Evolutionary conservation across 208 protist species (phyloP), one percentile per base, ranked within the genome.

Genomic region (Acanthamoeba culbertsoni): DNA sequence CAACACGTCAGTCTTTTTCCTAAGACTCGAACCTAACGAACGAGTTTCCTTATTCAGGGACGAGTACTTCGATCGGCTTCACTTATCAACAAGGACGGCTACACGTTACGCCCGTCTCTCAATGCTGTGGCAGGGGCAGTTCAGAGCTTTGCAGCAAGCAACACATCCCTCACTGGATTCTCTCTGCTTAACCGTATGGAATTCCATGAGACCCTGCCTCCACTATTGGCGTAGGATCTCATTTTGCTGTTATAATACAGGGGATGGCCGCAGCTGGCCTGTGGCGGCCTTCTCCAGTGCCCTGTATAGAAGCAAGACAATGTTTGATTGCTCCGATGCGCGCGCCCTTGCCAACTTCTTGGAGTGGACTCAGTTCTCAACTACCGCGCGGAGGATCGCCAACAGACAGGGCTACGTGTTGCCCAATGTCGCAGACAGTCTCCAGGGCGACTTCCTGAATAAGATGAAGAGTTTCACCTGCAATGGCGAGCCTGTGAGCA

Each of bases 381-480:
- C 20, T 10, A 55, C 40, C 1, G 73, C 73, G n/a, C 10, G 2
- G 43, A 14, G 20, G 28, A 4, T 37, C 14, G 73, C 73, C 20
- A 57, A 28, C 43, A 84, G 73, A 45, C 73, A 84, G 73, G 73
- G 73, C 73, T 84, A 84, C 43, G 73, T 84, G 73, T 45, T 84
- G 10, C 23, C 73, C 73, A 84, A 23, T 7, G 31, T 23, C 5
- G 42, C 73, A 6, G 20, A 5, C 14, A 42, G 1, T 3, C 43
- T 84, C 28, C 4, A 51, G 43, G 31, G 28, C 40, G 20, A 33
- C 26, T 84, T 45, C 43, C 45, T 57, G 6, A 53, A 12, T 1
- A 12, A 14, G 1, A 23, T 84, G 14, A 84, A 84, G 45, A 20
- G 2, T 14, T 84, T 51, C n/a, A 84, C 73, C 8, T 84, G 73